phyloP scores from a whole-genome alignment of 73 alveolate genomes.

The Tetrahymena malaccensis region DNA sequence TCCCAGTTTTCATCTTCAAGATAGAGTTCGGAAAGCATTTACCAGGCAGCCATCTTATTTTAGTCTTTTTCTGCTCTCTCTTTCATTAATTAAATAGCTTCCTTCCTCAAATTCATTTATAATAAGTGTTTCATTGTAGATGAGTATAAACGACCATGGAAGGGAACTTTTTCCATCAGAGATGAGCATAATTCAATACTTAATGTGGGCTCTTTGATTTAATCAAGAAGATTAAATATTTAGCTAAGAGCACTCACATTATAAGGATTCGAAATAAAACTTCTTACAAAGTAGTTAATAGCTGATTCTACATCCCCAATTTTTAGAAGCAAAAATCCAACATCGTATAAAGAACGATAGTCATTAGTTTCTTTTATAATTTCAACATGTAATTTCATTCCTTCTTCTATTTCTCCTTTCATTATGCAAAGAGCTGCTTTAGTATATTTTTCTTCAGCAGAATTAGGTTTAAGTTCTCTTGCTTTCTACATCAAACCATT shows the following conservation, averaged over 20 bases:
- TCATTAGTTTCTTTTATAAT: neutral
- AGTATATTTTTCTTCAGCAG: neutral
- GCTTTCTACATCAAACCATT: neutral
- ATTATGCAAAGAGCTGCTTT: neutral
- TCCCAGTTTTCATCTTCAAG: neutral
- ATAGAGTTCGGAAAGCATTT: neutral
- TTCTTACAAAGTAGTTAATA: neutral
- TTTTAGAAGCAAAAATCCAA: neutral
- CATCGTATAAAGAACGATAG: neutral
- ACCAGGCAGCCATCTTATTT: neutral
- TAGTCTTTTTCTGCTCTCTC: neutral
- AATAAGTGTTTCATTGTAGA: neutral
- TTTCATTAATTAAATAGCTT: neutral
- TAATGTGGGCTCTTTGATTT: neutral
- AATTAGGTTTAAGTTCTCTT: neutral
- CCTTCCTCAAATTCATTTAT: neutral
- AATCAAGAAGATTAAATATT: neutral
- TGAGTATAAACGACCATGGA: neutral
- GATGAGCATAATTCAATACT: neutral
- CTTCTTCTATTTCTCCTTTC: neutral
- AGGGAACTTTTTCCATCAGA: neutral
- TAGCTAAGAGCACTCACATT: neutral
- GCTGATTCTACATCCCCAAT: neutral
- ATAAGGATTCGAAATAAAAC: neutral
- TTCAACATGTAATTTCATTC: neutral